A percentile compares a stretch with the other conserved stretches of the same genome.
Evolutionary conservation across 306 rosid genomes (phyloP).

Genomic region (Betula pendula): DNA sequence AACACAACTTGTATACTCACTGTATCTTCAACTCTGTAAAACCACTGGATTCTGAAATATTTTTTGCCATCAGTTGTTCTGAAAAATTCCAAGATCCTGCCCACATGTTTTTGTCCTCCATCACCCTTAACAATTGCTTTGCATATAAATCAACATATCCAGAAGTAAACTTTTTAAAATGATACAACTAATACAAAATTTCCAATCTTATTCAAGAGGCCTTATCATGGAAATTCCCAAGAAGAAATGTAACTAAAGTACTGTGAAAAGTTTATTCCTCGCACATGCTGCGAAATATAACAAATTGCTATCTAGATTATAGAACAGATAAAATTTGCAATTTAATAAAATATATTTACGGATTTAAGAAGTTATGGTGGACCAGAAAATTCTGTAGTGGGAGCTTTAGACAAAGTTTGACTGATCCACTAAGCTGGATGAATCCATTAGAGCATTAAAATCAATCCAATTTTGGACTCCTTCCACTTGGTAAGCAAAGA

Average conservation of each 20-base stretch:
- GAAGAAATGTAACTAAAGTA: constrained; percentile 7
- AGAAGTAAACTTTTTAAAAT: constrained; percentile 11
- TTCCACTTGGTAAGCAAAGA: too few species aligned
- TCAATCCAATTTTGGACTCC: too few species aligned
- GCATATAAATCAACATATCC: constrained; percentile 23
- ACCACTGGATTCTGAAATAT: constrained; percentile 93
- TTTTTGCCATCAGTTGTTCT: constrained; percentile 59
- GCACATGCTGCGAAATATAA: not conserved
- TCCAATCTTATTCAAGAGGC: not conserved
- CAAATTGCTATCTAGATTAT: not conserved
- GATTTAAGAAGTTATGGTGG: not conserved
- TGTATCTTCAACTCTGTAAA: constrained; percentile 86
- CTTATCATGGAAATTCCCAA: not conserved
- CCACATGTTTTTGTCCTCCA: constrained; percentile 57
- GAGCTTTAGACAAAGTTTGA: not conserved
- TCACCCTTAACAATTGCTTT: constrained; percentile 63
- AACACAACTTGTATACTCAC: constrained; percentile 45
- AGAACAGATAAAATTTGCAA: not conserved
- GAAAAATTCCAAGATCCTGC: constrained; percentile 85
- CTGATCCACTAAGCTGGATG: too few species aligned
- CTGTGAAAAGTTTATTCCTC: constrained; percentile 4
- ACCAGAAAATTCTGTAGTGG: not conserved
- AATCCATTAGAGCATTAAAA: not conserved
- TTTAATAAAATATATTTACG: not conserved
- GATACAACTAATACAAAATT: not conserved